phyloP scores from a whole-genome alignment of 2,329 filamentous ascomycete species.

The Coniosporium tulheliwenetii region DNA sequence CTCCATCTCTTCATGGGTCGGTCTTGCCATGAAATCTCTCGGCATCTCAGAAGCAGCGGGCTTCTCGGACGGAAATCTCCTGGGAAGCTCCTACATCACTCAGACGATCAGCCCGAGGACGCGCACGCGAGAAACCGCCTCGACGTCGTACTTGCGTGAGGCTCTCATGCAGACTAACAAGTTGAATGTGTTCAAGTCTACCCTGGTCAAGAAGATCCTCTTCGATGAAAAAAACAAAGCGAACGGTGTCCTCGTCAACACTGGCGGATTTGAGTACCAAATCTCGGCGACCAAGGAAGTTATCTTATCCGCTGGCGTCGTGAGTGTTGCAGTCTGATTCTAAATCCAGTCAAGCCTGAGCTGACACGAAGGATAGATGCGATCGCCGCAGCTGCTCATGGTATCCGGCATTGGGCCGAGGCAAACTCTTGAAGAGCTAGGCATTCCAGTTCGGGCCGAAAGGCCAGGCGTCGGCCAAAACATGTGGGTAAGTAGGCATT shows the following conservation, averaged over 20 bases:
- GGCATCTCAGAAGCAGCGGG: conserved; percentile 13
- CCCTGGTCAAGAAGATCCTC: conserved; percentile 16
- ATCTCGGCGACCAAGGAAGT: conserved; percentile 22
- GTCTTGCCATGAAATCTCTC: conserved; percentile 10
- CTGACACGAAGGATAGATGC: too few species aligned
- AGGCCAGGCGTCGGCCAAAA: conserved; percentile 1
- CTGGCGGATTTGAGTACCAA: conserved; percentile 8
- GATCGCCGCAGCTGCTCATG: conserved; percentile 19
- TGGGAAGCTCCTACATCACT: conserved; percentile 6
- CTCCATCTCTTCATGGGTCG: conserved; percentile 13
- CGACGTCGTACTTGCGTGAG: conserved; percentile 13
- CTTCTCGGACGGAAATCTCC: conserved; percentile 11
- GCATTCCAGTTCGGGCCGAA: background rate
- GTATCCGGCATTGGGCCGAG: conserved; percentile 2
- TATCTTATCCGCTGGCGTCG: conserved; percentile 26
- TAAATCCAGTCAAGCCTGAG: too few species aligned
- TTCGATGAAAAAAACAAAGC: conserved; percentile 15
- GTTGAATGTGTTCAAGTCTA: conserved; percentile 17
- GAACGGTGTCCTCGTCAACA: conserved; percentile 11
- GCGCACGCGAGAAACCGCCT: conserved; percentile 8
- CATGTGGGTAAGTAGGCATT: too few species aligned
- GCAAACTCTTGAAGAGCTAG: background rate
- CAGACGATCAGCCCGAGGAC: conserved; percentile 13
- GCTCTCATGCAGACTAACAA: conserved; percentile 10
- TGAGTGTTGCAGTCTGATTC: too few species aligned